Evolutionary conservation across 305 asterid species (phyloP), one percentile per base, ranked within the genome.

Genomic region (Fraxinus greggii): DNA sequence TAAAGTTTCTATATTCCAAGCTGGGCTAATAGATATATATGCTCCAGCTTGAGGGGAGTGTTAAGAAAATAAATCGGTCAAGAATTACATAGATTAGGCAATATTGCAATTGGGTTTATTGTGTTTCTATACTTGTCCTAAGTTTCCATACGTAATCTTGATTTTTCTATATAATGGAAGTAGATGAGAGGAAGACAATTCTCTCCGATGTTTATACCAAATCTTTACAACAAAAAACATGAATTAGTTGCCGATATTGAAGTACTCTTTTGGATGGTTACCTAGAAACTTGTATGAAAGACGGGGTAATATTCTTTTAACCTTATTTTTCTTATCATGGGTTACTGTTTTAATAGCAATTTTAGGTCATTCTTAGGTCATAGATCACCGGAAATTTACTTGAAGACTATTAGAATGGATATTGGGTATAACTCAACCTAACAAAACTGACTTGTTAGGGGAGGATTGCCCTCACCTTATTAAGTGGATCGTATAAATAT

Each of bases 231-330:
- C 48, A 38, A 74, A 15, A 72, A 74, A 36, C 70, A 72, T 40
- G 82, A 33, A 40, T 19, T 70, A 74, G 76, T 72, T 31, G 40
- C 35, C 86, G 74, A 15, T 6, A 59, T 48, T 72, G 40, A 70
- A 35, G 40, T 36, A 36, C 79, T 72, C 28, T 48, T 79, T n/a
- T 4, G 29, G 26, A 17, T 17, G n/a, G 67, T 36, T 79, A 38
- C 40, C 54, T 72, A 48, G 35, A 13, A 12, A 42, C 78, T 40
- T 75, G 33, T 28, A 81, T 24, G 67, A 75, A 70, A 21, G 54
- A 82, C n/a, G 33, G 59, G 35, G 36, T 40, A 75, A 31, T 75
- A 31, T 45, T 77, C 13, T 2, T 65, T 29, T 51, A 45, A 5
- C 61, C 40, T 61, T 2, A 42, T 76, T 54, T 74, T 79, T 12